A percentile compares a stretch with the other conserved stretches of the same genome.
Conservation (phyloP, 768 basidiomycete species). For the Neoboletus magnificus region DNA sequence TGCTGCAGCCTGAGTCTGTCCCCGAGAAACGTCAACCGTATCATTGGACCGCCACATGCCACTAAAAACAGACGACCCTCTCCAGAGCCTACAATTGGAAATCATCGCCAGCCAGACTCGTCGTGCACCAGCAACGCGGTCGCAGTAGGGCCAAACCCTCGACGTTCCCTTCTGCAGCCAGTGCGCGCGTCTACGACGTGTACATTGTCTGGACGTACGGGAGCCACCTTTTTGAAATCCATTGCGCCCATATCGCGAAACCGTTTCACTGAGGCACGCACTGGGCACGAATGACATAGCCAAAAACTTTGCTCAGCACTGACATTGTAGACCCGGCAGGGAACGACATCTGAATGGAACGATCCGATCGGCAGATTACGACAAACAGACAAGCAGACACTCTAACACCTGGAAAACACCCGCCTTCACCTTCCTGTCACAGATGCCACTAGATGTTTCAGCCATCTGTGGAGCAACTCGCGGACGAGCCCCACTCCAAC, state of each 20-base stretch:
- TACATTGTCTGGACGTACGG: slow-evolving; percentile 3
- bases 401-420: not conserved
- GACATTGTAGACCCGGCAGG: not conserved
- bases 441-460: not conserved
- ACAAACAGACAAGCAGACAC: not conserved
- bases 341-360: not conserved
- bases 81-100: not conserved
- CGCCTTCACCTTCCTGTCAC: not conserved
- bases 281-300: not conserved
- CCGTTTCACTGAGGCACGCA: not conserved
- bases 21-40: no score
- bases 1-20: no score
- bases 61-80: no score
- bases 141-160: not conserved
- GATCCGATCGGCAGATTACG: slow-evolving; percentile 5
- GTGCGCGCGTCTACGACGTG: not conserved
- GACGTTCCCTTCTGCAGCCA: not conserved
- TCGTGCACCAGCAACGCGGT: not conserved
- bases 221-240: not conserved
- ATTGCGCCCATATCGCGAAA: slow-evolving; percentile 5
- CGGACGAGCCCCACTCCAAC: not conserved
- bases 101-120: not conserved
- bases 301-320: slow-evolving; percentile 4
- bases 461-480: not conserved
- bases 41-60: no score